These are phyloP conservation scores for Schizosaccharomyces lindneri DNA, from an alignment of 805 yeast species.

Conservation along the genomic window DNA sequence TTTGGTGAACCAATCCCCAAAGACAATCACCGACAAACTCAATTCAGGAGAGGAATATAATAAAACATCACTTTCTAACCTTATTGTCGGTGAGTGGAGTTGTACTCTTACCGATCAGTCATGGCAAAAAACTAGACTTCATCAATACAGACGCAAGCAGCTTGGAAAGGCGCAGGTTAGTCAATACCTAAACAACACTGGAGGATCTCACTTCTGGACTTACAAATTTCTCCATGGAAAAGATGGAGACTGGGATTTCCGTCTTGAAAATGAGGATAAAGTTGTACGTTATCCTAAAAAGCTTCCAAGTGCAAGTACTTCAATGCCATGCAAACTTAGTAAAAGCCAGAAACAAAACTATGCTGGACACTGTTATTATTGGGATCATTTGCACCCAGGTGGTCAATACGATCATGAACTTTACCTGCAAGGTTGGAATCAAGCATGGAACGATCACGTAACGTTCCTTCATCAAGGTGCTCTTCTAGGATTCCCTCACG, in stretches of 20 bases:
- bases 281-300: not conserved
- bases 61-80: conserved; percentile 23
- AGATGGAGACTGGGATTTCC: conserved; percentile 94
- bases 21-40: conserved; percentile 35
- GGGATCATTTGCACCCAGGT: not conserved
- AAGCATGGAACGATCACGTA: not conserved
- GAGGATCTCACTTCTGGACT: conserved; percentile 80
- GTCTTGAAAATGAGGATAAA: conserved; percentile 33
- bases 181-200: conserved; percentile 7
- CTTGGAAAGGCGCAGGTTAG: conserved; percentile 36
- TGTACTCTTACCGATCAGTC: conserved; percentile 59
- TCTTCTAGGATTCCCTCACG: not conserved
- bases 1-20: conserved; percentile 44
- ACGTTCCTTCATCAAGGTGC: not conserved
- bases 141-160: conserved; percentile 25
- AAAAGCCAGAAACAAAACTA: not conserved
- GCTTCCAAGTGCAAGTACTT: not conserved
- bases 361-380: not conserved
- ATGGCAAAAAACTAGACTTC: conserved; percentile 30
- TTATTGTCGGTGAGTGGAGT: conserved; percentile 72
- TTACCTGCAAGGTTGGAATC: not conserved
- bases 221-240: conserved; percentile 64
- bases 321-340: not conserved
- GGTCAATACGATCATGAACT: not conserved
- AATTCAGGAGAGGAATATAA: conserved; percentile 22